Evolutionary conservation across 2,329 filamentous ascomycete genomes (phyloP), one percentile per base, ranked within the genome.

Genomic region (Didymella glomerata): DNA sequence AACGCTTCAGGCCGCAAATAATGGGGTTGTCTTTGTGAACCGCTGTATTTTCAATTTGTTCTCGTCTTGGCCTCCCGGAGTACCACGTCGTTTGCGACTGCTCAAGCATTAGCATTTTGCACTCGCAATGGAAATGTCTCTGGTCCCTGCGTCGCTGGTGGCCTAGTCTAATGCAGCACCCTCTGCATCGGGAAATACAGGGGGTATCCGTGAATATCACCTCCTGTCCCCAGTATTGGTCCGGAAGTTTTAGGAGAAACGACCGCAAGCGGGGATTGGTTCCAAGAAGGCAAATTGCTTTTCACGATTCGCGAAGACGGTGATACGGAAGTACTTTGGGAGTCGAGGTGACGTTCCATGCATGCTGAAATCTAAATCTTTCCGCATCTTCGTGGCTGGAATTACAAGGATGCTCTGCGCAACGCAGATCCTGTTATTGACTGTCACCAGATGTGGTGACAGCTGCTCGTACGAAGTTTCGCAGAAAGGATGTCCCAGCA

Each of bases 81-180:
- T 20, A 11, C 34, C 5, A 2, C 6, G 6, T 18, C 6, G 7
- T 18, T 38, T 9, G 34, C 8, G 8, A 6, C 7, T 46, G 24
- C 41, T 36, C 41, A n/a, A 48, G 25, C 34, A 18, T 2, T n/a
- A 6, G 13, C 10, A 20, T 16, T 40, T 27, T 8, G 22, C 36
- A 44, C 8, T 16, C 32, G 40, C n/a, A 46, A 40, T 11, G 10
- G 18, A 41, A 22, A 16, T 40, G 5, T 24, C 30, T 42, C 45
- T 16, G 32, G 46, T 42, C 50, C 50, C 20, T 59, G 49, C 55
- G 47, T 34, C 25, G 46, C 46, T 54, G 25, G 45, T 45, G 24
- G 44, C 22, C 38, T 40, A 18, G 30, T 20, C 48, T 54, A 40
- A 53, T 46, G 55, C 36, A 53, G n/a, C 28, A 20, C 24, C 30